Percentiles rank a stretch among this genome's conserved stretches.
Evolutionary conservation across 345 rosid species (phyloP).

Genomic region (Corymbia maculata): DNA sequence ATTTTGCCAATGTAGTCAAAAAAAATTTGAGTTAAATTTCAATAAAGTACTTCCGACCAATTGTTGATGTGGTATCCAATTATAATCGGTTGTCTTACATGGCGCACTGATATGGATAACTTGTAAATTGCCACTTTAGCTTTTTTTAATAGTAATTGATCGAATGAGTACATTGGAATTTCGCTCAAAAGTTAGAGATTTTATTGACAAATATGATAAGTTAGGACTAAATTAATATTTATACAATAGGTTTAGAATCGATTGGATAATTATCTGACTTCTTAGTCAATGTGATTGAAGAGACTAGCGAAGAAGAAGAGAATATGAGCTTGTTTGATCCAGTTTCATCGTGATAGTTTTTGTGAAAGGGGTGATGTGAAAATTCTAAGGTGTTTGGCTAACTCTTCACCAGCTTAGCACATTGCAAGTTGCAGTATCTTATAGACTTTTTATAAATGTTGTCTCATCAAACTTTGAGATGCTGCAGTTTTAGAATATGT

Average conservation of each 20-base stretch:
- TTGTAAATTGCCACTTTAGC: fast-evolving
- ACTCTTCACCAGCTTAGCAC: not conserved
- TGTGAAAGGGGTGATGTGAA: not conserved
- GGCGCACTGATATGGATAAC: not conserved
- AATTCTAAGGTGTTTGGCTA: not conserved
- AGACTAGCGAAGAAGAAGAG: not conserved
- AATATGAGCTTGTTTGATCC: not conserved
- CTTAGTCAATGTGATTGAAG: not conserved
- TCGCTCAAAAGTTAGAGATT: not conserved
- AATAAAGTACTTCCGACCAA: not conserved
- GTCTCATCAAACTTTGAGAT: not conserved
- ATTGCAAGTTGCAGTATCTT: not conserved
- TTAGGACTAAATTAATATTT: not conserved
- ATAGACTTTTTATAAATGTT: not conserved
- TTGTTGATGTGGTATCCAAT: not conserved
- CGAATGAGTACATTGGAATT: not conserved
- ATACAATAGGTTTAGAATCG: not conserved
- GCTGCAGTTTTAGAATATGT: not conserved
- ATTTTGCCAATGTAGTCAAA: not conserved
- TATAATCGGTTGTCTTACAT: not conserved
- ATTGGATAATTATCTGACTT: not conserved
- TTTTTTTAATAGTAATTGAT: fast-evolving
- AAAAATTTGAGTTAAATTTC: not conserved
- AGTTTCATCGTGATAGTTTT: not conserved
- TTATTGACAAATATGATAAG: not conserved